Evolutionary conservation across 805 yeast species (phyloP), one percentile per base, ranked within the genome.

Genomic region (Scheffersomyces lignosus): DNA sequence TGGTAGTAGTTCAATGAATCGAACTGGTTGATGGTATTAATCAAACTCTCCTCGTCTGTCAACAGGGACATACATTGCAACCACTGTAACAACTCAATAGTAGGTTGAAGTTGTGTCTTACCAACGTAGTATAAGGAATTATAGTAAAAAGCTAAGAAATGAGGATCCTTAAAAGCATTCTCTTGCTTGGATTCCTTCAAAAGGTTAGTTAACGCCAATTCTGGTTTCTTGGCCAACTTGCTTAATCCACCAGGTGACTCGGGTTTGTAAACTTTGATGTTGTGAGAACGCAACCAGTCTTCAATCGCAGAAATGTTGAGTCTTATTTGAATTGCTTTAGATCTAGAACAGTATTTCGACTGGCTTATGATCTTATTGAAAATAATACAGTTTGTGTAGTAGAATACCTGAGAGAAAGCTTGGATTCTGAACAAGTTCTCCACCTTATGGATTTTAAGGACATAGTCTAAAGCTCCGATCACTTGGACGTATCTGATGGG

Each of bases 281-380:
- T 78, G 48, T 81, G 83, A 4, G 78, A 71, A 41, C 95, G 76
- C 20, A 91, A 75, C 99, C 99, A 93, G 54, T 93, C 96, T 60
- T 93, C 97, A 29, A 93, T 63, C 4, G 85, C 76, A 0, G 96
- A 88, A 7, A 93, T 52, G 51, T 93, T 93, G 37, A 93, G 73
- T 37, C 97, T 70, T 31, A 93, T 82, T 56, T 93, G 98, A 61
- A 93, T 79, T 0, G 97, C 98, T 44, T 82, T 78, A 0, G 87
- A 75, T 41, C 99, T 75, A 1, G 96, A 78, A 33, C 85, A 71
- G 47, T 83, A 83, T 49, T 78, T 84, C 20, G 84, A 78, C 44
- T 77, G 80, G 15, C 78, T 69, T 35, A 90, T 56, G 15, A 89
- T 71, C 33, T 81, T 71, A 58, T 91, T 90, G 65, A 91, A 90